Base-by-base conservation (phyloP, 192 early-diverging fungal species). In the Mortierella alpina region DNA sequence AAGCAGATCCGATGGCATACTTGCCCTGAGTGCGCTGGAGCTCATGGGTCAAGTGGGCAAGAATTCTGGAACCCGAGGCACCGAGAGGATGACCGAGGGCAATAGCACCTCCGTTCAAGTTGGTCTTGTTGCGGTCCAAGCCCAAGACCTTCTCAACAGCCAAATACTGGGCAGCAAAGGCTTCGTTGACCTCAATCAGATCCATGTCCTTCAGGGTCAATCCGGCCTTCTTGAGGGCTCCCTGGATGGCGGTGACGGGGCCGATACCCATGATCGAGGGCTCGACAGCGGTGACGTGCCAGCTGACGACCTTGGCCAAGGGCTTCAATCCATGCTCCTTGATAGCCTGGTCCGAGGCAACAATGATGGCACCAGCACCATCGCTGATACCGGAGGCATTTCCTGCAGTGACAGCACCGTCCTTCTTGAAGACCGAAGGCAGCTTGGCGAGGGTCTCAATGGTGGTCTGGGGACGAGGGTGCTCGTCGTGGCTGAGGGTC, bases 221-320 rank as follows among this genome's bases (percentile, higher is more conserved):
- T 17, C 90, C 91, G 52, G 96, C 93, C 75, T 90, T 89, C 70
- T 91, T 92, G 68, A 99, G 89, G 13, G 93, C 96, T 12, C 88
- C 92, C 39, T 89, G 87, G 69, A 98, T 97, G 66, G 98, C 96
- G 14, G 92, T 91, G 53, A 95, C 96, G 13, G 98, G 98, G 18
- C 98, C 98, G 65, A 97, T 95, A 85, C 96, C 96, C 96, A 98
- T 98, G 86, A 97, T 93, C 53, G 85, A 89, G 66, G 96, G 96
- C 62, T 98, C 96, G 40, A 96, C 95, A 47, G 95, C 96, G 57
- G 92, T 88, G 42, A 92, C 91, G 69, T 90, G 86, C 90, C 93
- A 97, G 76, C 88, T 90, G 17, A 97, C 93, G 54, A 97, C 87
- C 74, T 93, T 91, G 31, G 95, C 95, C 47, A 99, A 72, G 52